Conservation (phyloP, 441 rosid genomes). For the Gossypium davidsonii region DNA sequence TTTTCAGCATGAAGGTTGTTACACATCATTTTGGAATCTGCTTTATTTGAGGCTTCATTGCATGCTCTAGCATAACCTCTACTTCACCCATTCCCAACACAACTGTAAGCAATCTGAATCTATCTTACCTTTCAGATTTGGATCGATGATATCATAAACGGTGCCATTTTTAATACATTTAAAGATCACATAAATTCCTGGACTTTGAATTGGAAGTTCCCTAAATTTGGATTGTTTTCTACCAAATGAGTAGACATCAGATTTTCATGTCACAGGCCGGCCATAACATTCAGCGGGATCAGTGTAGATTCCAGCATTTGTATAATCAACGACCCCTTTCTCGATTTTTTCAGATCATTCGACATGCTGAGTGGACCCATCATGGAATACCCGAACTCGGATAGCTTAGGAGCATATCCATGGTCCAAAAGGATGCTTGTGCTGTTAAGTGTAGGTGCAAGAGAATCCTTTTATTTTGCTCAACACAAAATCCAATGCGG, state of each 20-base stretch:
- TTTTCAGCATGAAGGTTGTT: background rate
- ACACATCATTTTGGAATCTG: background rate
- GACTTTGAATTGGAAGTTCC: no score
- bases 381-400: background rate
- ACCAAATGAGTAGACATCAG: background rate
- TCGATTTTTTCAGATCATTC: no score
- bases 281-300: no score
- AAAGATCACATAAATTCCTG: no score
- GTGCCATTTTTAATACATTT: background rate
- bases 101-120: background rate
- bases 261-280: background rate
- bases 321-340: no score
- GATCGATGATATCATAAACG: background rate
- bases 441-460: background rate
- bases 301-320: background rate
- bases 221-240: background rate
- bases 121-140: background rate
- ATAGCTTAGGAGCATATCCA: no score
- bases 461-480: constrained; percentile 19
- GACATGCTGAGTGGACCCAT: background rate
- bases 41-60: background rate
- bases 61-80: background rate
- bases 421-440: no score
- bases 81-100: background rate
- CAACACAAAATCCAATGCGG: constrained; percentile 29